These are phyloP conservation scores for Gastrolobium bilobum DNA, from an alignment of 306 rosid species.

Conservation along the genomic window DNA sequence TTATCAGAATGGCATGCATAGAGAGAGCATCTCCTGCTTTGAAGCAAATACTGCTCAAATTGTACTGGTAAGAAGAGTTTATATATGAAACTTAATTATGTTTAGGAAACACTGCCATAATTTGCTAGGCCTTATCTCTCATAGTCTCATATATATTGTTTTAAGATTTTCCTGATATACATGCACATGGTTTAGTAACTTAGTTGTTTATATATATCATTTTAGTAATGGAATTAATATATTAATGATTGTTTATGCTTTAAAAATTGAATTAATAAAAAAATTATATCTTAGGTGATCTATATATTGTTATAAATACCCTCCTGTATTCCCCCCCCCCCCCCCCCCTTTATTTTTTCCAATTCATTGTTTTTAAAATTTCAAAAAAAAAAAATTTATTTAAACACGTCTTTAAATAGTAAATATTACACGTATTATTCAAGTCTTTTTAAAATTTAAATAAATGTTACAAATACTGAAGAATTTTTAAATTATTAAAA, in stretches of 20 bases:
- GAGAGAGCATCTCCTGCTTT: constrained; percentile 86
- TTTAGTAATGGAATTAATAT: constrained; percentile 3
- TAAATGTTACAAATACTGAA: too few species aligned
- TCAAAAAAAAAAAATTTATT: too few species aligned
- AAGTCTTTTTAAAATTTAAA: too few species aligned
- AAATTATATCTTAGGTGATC: too few species aligned
- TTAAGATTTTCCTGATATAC: neutral
- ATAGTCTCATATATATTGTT: neutral
- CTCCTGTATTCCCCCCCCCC: too few species aligned
- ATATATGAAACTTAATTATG: neutral
- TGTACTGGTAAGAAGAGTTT: constrained; percentile 63
- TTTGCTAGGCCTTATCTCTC: neutral
- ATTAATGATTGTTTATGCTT: neutral
- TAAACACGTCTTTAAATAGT: too few species aligned
- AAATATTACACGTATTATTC: too few species aligned
- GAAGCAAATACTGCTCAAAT: constrained; percentile 76
- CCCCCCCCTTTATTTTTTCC: too few species aligned
- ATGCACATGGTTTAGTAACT: constrained; percentile 11
- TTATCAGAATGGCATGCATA: constrained; percentile 72
- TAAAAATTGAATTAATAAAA: neutral
- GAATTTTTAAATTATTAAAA: too few species aligned
- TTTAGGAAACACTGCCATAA: constrained; percentile 21
- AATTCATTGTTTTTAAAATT: too few species aligned
- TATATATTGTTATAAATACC: too few species aligned
- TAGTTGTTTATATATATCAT: neutral